phyloP scores from a whole-genome alignment of 2,329 filamentous ascomycete genomes.

The Calonectria montana region DNA sequence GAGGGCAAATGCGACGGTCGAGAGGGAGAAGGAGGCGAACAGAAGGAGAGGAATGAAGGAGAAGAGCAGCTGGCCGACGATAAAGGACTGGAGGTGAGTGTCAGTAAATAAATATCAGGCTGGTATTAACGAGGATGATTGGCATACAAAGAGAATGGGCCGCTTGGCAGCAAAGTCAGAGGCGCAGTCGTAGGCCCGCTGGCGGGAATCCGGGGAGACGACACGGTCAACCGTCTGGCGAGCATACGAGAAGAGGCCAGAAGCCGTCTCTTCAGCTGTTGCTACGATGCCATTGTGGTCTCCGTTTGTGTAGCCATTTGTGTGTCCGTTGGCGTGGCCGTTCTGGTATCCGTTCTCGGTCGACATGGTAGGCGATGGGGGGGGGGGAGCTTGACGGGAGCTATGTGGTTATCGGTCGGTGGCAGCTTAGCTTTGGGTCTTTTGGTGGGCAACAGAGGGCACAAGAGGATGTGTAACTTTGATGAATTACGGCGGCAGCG shows the following conservation, averaged over 20 bases:
- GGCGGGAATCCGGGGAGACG: slow-evolving; percentile 71
- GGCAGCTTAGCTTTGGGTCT: neutral
- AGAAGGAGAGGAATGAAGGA: slow-evolving; percentile 75
- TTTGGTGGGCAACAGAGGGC: neutral
- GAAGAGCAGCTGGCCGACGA: slow-evolving; percentile 72
- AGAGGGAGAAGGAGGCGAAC: slow-evolving; percentile 74
- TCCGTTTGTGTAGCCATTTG: neutral
- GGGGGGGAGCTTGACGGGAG: neutral
- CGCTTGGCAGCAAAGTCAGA: slow-evolving; percentile 69
- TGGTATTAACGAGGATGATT: neutral
- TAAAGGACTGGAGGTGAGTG: slow-evolving; percentile 67
- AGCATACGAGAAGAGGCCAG: slow-evolving; percentile 52
- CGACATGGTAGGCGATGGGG: neutral
- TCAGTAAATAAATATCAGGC: neutral
- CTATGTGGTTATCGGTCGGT: neutral
- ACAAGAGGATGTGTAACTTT: no score
- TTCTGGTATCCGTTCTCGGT: slow-evolving; percentile 24
- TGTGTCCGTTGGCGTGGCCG: neutral
- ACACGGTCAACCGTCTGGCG: slow-evolving; percentile 60
- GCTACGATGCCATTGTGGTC: slow-evolving; percentile 32
- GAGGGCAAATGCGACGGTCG: slow-evolving; percentile 71
- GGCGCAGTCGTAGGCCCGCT: slow-evolving; percentile 64
- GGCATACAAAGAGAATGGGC: slow-evolving; percentile 76
- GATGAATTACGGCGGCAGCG: no score
- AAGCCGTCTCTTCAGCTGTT: slow-evolving; percentile 48